Evolutionary conservation across 495 filamentous ascomycete species (phyloP), one percentile per base, ranked within the genome.

Genomic region (Hapsidospora chrysogenum): DNA sequence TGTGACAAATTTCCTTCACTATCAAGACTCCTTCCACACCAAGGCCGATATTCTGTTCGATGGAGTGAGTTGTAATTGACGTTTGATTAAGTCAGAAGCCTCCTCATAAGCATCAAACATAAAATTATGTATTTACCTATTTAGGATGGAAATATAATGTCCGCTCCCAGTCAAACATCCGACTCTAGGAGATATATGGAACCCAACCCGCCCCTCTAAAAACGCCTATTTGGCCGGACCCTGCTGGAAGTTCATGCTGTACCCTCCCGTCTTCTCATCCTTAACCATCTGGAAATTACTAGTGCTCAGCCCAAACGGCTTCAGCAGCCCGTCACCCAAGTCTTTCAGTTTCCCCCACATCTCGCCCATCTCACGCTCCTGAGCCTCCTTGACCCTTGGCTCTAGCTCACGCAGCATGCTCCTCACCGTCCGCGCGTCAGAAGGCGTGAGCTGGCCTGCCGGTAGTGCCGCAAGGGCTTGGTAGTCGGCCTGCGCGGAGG

Each of bases 261-360:
- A 95, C 13, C 81, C 86, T 6, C 87, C 87, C 4, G 78, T 82
- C 39, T 76, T 78, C 43, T 84, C 80, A 45, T 94, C 85, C 53
- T 92, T 85, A 4, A 78, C 72, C 63, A 95, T 85, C 25, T 92
- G 75, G 57, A 97, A 97, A 49, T 84, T 87, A 13, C 92, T 77
- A 10, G 87, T 95, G 18, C 75, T 85, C 36, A 97, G 57, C 13
- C 87, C 87, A 60, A 95, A 97, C 1, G 87, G 87, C 48, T 80
- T 92, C 25, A 97, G 57, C 28, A 97, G 64, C 1, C 84, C 81
- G 57, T 97, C 92, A 2, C 87, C 87, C 36, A 97, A 63, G 47
- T 80, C 74, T 55, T 92, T 95, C 55, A 97, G 55, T 58, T 95
- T 95, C 17, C 76, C 80, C 81, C 94, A 85, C 81, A 95, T 93